Base-by-base conservation (phyloP, 495 filamentous ascomycete species). In the Hyphodiscus hymeniophilus region DNA sequence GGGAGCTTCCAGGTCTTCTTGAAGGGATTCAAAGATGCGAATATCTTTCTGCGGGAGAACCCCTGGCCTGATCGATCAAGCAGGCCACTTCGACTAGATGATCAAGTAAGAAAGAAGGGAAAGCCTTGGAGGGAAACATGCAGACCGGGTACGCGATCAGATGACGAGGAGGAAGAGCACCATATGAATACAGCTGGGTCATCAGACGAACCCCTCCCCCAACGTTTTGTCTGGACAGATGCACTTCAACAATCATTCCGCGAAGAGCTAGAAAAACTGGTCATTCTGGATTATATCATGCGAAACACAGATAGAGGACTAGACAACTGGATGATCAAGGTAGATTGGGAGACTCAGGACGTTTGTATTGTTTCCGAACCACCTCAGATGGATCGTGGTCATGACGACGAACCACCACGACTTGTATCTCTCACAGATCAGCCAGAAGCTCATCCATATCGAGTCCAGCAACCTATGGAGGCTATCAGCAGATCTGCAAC, bases 291-390 rank as follows among this genome's bases (percentile, higher is more conserved):
- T 65, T 99, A 99, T 56, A 94, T 99, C 42, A 99, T 99, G 92
- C 80, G 92, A 18, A 99, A 99, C 60, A 99, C 92, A 3, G 92
- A 99, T 62, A 76, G 92, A 65, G 92, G 92, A 10, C 69, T 96
- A 50, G 92, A 99, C 63, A 99, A 99, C 51, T 99, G 92, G 92
- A 99, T 99, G 92, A 88, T 99, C 56, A 91, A 85, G 59, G 86
- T 99, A 20, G 89, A 97, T 61, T 87, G 78, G 77, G 74, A 85
- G 38, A 82, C 74, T 18, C 77, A 92, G 56, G 73, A 85, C 59
- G 91, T 89, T 11, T 86, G 84, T 8, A 87, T 98, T 39, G 80
- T 84, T 31, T 85, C 87, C 1, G 88, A 95, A 16, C 88, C 87
- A 18, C 79, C 85, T 1, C 82, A 81, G 39, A 65, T 82, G 48